Conservation (phyloP, 345 rosid genomes). For the Brassica nigra region DNA sequence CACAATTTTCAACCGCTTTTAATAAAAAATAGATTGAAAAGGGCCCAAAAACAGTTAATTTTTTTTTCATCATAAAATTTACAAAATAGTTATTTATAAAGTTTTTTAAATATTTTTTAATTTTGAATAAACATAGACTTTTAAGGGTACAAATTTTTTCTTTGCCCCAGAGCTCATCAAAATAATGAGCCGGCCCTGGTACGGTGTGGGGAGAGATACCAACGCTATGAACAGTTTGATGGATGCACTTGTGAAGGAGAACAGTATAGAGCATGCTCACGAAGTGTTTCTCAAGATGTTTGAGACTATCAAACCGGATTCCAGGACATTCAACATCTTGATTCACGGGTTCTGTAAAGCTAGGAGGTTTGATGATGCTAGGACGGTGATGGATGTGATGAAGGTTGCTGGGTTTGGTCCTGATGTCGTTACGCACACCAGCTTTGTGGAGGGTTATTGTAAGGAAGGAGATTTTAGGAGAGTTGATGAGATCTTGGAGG, state of each 20-base stretch:
- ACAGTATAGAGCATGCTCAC: slow-evolving; percentile 66
- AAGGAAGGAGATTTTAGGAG: slow-evolving; percentile 68
- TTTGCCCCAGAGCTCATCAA: too few relatives aligned
- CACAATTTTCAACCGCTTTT: too few relatives aligned
- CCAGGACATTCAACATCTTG: slow-evolving; percentile 57
- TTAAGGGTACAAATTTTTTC: too few relatives aligned
- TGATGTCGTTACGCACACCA: slow-evolving; percentile 63
- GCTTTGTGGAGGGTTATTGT: slow-evolving; percentile 70
- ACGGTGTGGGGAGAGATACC: slow-evolving; percentile 49
- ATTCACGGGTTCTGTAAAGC: slow-evolving; percentile 82
- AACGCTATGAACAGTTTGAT: slow-evolving; percentile 58
- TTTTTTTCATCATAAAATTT: too few relatives aligned
- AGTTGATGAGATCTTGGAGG: slow-evolving; percentile 56
- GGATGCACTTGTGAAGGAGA: slow-evolving; percentile 81
- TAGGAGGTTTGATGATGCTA: slow-evolving; percentile 59
- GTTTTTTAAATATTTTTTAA: too few relatives aligned
- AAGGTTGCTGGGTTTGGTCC: slow-evolving; percentile 51
- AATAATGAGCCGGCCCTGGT: slow-evolving; percentile 5
- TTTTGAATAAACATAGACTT: too few relatives aligned
- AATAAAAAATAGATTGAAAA: too few relatives aligned
- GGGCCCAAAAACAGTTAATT: too few relatives aligned
- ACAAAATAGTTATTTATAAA: too few relatives aligned
- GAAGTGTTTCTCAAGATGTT: slow-evolving; percentile 43
- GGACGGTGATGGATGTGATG: slow-evolving; percentile 57
- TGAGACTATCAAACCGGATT: slow-evolving; percentile 39